A percentile compares a stretch with the other conserved stretches of the same genome.
These are phyloP conservation scores for Scenedesmus sp. DNA, from an alignment of 163 green algal genomes.

Conservation along the genomic window DNA sequence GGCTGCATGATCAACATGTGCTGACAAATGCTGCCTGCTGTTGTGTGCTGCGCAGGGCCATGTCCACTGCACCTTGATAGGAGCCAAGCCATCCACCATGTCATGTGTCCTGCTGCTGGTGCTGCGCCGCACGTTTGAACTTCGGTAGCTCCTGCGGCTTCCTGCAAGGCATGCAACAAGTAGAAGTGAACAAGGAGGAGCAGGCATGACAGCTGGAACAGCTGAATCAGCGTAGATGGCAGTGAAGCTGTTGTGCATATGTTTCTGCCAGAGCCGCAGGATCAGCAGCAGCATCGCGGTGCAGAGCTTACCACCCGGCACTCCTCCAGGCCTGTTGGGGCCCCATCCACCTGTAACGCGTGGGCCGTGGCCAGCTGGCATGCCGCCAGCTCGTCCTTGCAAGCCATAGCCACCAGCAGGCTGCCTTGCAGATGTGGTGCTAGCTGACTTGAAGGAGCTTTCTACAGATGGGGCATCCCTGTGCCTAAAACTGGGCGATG, in stretches of 20 bases:
- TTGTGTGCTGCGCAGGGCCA: neutral
- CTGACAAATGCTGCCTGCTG: neutral
- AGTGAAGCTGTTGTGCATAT: neutral
- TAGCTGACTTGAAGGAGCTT: neutral
- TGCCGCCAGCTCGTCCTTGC: neutral
- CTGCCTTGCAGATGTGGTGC: neutral
- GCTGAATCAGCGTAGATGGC: too few species aligned
- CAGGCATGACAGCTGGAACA: neutral
- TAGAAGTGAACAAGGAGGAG: too few species aligned
- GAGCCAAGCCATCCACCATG: constrained; percentile 27
- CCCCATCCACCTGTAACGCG: neutral
- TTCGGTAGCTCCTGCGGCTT: constrained; percentile 42
- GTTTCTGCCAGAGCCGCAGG: neutral
- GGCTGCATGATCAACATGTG: neutral
- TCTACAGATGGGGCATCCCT: constrained; percentile 23
- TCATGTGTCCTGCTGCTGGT: constrained; percentile 47
- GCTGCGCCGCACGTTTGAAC: constrained; percentile 34
- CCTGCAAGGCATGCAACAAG: neutral
- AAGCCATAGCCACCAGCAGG: neutral
- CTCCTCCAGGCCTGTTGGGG: neutral
- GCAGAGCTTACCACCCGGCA: neutral
- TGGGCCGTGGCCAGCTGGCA: constrained; percentile 6
- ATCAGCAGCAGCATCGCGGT: neutral
- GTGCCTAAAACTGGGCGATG: neutral
- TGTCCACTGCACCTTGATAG: constrained; percentile 45